These are phyloP conservation scores for Hanseniaspora singularis DNA, from an alignment of 805 yeast species.

Conservation along the genomic window DNA sequence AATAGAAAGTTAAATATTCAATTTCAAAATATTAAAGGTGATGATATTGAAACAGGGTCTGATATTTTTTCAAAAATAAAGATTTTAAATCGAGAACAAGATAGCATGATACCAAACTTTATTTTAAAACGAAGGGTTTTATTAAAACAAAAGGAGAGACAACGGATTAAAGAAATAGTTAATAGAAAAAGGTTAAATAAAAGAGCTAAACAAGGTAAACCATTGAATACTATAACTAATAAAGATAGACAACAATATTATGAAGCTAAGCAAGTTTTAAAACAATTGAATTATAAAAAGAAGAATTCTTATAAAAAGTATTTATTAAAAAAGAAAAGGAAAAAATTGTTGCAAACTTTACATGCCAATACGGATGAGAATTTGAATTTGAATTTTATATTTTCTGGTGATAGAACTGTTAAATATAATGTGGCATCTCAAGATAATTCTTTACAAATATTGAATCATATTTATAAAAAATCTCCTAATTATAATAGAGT, in stretches of 20 bases:
- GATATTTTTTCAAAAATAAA: slow-evolving; percentile 3
- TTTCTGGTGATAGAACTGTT: slow-evolving; percentile 5
- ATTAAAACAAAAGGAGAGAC: not conserved
- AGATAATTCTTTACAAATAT: slow-evolving; percentile 3
- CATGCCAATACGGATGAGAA: not conserved
- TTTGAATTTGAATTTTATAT: slow-evolving; percentile 12
- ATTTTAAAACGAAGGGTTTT: slow-evolving; percentile 2
- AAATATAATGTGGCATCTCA: slow-evolving; percentile 2
- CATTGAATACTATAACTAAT: not conserved
- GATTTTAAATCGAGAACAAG: not conserved
- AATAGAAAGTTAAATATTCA: slow-evolving; percentile 5
- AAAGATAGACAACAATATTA: slow-evolving; percentile 11
- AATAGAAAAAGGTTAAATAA: not conserved
- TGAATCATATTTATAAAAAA: slow-evolving; percentile 21
- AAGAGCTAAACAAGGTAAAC: not conserved
- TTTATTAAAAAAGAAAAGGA: not conserved
- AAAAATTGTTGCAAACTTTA: slow-evolving; percentile 5
- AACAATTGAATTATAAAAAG: slow-evolving; percentile 3
- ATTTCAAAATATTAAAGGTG: not conserved
- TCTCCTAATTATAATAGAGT: slow-evolving; percentile 27
- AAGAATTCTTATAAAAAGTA: slow-evolving; percentile 6
- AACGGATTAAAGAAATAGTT: not conserved
- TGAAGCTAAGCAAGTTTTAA: slow-evolving; percentile 8
- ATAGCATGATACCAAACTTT: not conserved
- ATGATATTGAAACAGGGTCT: slow-evolving; percentile 8